Percentiles rank a stretch among this genome's conserved stretches.
phyloP scores from a whole-genome alignment of 257 asterid genomes.

The Linaria vulgaris region DNA sequence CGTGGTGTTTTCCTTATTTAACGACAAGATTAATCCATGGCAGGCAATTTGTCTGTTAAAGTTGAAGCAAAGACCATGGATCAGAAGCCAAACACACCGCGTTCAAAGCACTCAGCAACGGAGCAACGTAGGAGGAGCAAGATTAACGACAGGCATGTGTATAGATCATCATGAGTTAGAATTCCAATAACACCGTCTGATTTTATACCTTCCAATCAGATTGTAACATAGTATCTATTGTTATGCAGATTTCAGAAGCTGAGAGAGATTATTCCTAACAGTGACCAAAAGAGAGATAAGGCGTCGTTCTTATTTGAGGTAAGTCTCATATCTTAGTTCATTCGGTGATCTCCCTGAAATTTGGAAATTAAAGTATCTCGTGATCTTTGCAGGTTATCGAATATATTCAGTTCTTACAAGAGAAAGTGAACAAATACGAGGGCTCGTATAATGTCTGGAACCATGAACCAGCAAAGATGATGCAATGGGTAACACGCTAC shows the following conservation, averaged over 20 bases:
- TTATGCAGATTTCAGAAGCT: slow-evolving; percentile 75
- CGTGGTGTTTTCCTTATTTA: slow-evolving; percentile 1
- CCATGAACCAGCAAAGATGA: slow-evolving; percentile 59
- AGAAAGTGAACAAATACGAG: slow-evolving; percentile 70
- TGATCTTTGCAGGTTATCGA: slow-evolving; percentile 70
- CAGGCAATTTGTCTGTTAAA: slow-evolving; percentile 67
- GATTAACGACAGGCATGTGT: slow-evolving; percentile 90
- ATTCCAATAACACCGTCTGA: not conserved
- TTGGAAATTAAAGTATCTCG: slow-evolving; percentile 21
- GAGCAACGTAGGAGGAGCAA: slow-evolving; percentile 99
- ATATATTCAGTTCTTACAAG: slow-evolving; percentile 88
- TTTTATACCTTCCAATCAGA: not conserved
- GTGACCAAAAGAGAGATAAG: slow-evolving; percentile 96
- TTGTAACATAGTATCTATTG: too few species aligned
- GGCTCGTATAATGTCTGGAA: slow-evolving; percentile 68
- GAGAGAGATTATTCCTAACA: slow-evolving; percentile 83
- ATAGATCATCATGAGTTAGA: not conserved
- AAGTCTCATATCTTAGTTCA: slow-evolving; percentile 10
- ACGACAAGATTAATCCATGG: slow-evolving; percentile 19
- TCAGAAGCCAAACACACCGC: slow-evolving; percentile 88
- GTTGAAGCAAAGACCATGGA: slow-evolving; percentile 58
- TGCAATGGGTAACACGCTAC: slow-evolving; percentile 65
- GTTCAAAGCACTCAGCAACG: slow-evolving; percentile 98
- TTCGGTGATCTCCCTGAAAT: not conserved
- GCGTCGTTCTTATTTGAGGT: slow-evolving; percentile 97